phyloP scores from a whole-genome alignment of 331 rosid genomes.

The Pyracantha coccinea region DNA sequence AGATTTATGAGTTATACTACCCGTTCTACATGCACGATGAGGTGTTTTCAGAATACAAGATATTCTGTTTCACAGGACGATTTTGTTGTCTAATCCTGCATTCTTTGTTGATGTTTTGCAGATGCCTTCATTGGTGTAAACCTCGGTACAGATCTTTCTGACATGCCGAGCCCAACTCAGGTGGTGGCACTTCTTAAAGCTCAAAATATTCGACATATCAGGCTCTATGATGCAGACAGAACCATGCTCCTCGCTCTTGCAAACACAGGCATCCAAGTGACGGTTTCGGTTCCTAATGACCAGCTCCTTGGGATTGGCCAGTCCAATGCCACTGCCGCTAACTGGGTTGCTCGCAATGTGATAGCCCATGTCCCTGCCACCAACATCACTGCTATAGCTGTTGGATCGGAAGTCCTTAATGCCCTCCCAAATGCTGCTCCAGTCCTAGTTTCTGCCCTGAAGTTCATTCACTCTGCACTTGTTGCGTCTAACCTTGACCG shows the following conservation, averaged over 20 bases:
- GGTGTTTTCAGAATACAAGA: too few species aligned
- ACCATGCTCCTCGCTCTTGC: constrained; percentile 81
- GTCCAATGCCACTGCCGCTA: constrained; percentile 94
- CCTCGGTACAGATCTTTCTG: constrained; percentile 74
- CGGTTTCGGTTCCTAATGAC: constrained; percentile 78
- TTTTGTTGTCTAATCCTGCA: not conserved
- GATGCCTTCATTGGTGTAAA: constrained; percentile 82
- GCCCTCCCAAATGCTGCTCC: constrained; percentile 86
- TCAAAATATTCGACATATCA: constrained; percentile 66
- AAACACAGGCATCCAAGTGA: constrained; percentile 69
- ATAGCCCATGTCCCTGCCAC: constrained; percentile 86
- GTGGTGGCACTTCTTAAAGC: constrained; percentile 81
- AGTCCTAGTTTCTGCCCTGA: constrained; percentile 68
- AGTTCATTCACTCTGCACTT: constrained; percentile 85
- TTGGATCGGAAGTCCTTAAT: constrained; percentile 83
- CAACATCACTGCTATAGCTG: constrained; percentile 76
- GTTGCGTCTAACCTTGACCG: constrained; percentile 76
- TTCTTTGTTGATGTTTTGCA: constrained; percentile 19
- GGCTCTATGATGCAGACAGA: constrained; percentile 74
- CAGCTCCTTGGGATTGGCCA: constrained; percentile 90
- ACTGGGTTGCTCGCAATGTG: constrained; percentile 85
- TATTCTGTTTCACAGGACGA: not conserved
- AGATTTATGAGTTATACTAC: not conserved
- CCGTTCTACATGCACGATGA: not conserved
- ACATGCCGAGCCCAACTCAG: constrained; percentile 81